Evolutionary conservation across 1,139 yeast genomes (phyloP).

Genomic region (Geotrichum cucujoidarum): DNA sequence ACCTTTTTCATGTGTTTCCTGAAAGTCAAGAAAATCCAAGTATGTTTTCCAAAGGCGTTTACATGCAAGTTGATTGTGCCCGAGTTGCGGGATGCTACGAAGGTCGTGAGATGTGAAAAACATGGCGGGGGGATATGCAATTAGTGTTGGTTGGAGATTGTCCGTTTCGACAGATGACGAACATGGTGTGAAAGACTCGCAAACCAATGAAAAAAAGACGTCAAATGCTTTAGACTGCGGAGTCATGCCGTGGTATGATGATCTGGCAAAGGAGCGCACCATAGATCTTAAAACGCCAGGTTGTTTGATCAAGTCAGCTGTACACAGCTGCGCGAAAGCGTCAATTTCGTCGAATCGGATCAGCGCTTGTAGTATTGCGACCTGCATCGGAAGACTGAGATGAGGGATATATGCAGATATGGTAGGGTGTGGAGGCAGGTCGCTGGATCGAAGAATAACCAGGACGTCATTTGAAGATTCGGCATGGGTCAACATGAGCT

Average conservation of each 20-base stretch:
- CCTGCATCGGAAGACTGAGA: constrained; percentile 3
- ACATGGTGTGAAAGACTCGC: constrained; percentile 4
- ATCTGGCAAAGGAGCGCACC: background rate
- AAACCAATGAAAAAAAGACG: background rate
- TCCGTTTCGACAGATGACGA: constrained; percentile 7
- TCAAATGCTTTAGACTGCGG: background rate
- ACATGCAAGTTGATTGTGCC: constrained; percentile 7
- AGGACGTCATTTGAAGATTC: background rate
- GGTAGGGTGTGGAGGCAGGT: background rate
- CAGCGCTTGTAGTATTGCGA: constrained; percentile 7
- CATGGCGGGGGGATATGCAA: too few species aligned
- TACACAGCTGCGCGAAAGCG: background rate
- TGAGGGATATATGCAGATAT: background rate
- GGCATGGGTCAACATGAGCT: background rate
- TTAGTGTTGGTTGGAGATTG: too few species aligned
- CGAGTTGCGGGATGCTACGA: constrained; percentile 11
- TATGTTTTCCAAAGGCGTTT: constrained; percentile 6
- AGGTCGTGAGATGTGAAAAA: too few species aligned
- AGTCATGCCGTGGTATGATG: background rate
- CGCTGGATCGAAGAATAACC: background rate
- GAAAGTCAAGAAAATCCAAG: too few species aligned
- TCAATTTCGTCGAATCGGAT: background rate
- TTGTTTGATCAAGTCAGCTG: background rate
- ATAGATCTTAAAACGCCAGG: background rate
- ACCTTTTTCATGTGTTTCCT: too few species aligned